These are phyloP conservation scores for Flaveria brownii DNA, from an alignment of 129 eudicot genomes.

Conservation along the genomic window DNA sequence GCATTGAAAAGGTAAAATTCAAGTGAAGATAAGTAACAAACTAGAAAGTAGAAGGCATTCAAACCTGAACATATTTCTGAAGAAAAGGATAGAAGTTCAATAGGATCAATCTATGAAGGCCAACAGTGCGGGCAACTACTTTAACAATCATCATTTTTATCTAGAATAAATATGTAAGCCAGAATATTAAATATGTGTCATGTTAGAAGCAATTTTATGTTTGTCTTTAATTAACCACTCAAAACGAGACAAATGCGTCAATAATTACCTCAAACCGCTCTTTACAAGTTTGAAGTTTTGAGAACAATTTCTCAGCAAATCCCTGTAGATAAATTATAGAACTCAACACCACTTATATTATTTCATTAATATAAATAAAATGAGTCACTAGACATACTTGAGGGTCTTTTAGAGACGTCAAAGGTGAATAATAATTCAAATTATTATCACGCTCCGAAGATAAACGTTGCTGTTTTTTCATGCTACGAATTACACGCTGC, in stretches of 20 bases:
- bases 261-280: constrained; percentile 82
- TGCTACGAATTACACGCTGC: constrained; percentile 89
- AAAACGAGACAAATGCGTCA: background rate
- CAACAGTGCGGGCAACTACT: constrained; percentile 87
- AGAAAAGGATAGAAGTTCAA: constrained; percentile 77
- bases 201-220: background rate
- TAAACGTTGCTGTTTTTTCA: constrained; percentile 89
- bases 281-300: constrained; percentile 67
- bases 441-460: constrained; percentile 59
- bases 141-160: constrained; percentile 90
- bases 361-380: constrained; percentile 1
- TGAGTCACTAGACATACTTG: constrained; percentile 48
- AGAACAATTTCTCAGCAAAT: constrained; percentile 81
- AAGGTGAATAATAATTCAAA: constrained; percentile 75
- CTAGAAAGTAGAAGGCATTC: constrained; percentile 16
- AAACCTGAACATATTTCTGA: constrained; percentile 92
- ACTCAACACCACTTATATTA: constrained; percentile 5
- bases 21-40: constrained; percentile 14
- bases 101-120: constrained; percentile 78
- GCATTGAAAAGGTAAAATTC: background rate
- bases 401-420: constrained; percentile 75
- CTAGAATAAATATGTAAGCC: constrained; percentile 34
- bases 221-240: constrained; percentile 19
- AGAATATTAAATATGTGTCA: constrained; percentile 26
- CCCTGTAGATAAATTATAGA: constrained; percentile 47